Base-by-base conservation (phyloP, 805 yeast genomes). In the Teunomyces tritomae region DNA sequence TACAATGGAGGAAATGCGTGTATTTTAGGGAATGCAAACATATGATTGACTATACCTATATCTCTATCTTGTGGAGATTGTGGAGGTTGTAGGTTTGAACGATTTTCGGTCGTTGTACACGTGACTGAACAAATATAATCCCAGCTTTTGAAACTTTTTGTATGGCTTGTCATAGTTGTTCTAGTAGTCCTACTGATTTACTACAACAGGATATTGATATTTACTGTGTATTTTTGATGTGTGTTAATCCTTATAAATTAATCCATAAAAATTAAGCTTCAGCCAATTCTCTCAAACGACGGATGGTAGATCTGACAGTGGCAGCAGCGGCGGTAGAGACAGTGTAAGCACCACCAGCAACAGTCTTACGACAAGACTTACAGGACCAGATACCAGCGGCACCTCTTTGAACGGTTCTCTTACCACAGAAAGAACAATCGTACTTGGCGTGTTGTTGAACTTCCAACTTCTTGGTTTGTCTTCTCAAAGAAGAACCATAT, bases 281-380 rank as follows among this genome's bases (percentile, higher is more conserved):
- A 79, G 96, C 97, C 83, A 95, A 76, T 75, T 94, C 99, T 86
- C 99, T 90, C 80, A 94, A 89, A 87, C 99, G 96, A 85, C 99
- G 92, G 83, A 94, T 94, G 78, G 99, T 92, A 59, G 99, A 94
- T 87, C 99, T 91, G 78, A 91, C 97, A 68, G 99, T 94, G 78
- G 97, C 96, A 73, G 99, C 99, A 76, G 99, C 97, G 71, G 99
- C 94, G 68, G 99, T 94, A 73, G 96, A 85, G 63, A 94, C 91
- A 70, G 97, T 84, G 91, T 94, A 94, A 79, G 99, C 99, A 84
- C 99, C 99, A 77, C 99, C 99, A 68, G 99, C 99, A 72, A 94
- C 89, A 64, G 96, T 87, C 87, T 89, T 94, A 69, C 78, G 79
- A 82, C 99, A 92, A 63, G 96, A 79, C 78, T 83, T 80, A 84